phyloP scores from a whole-genome alignment of 2,329 filamentous ascomycete species.

The Fusarium pseudonygamai region DNA sequence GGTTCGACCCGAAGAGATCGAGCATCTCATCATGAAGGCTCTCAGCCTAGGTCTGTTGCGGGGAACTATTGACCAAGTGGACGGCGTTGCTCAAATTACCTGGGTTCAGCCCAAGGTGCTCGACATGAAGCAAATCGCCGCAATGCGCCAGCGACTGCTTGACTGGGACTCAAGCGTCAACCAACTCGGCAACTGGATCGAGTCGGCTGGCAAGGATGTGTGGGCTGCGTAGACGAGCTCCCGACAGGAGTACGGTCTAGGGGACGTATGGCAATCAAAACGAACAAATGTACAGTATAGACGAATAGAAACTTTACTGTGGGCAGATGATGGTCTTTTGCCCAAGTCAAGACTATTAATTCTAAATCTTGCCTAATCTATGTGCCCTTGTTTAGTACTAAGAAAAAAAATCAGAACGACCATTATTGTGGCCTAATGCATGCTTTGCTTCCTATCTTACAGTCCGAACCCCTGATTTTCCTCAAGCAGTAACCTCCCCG shows the following conservation, averaged over 20 bases:
- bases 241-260: neutral
- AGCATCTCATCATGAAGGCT: conserved; percentile 99
- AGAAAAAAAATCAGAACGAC: neutral
- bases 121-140: conserved; percentile 93
- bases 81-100: conserved; percentile 91
- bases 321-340: conserved; percentile 33
- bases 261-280: conserved; percentile 26
- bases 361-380: conserved; percentile 18
- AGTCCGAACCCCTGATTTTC: neutral
- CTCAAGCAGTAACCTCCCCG: conserved; percentile 46
- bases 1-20: conserved; percentile 89
- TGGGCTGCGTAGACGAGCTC: conserved; percentile 77
- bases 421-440: neutral
- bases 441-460: neutral
- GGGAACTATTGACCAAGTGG: conserved; percentile 96
- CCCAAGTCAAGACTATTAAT: conserved; percentile 38
- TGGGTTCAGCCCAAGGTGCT: conserved; percentile 99
- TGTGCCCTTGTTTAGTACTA: neutral
- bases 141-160: conserved; percentile 85
- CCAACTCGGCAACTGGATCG: conserved; percentile 96
- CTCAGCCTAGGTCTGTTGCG: conserved; percentile 88
- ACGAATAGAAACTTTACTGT: conserved; percentile 39
- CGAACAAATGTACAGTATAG: conserved; percentile 43
- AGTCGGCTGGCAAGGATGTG: conserved; percentile 91
- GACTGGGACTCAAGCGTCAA: conserved; percentile 98